A percentile compares a stretch with the other conserved stretches of the same genome.
Evolutionary conservation across 257 asterid species (phyloP).

Genomic region (Thymus mandschuricus): DNA sequence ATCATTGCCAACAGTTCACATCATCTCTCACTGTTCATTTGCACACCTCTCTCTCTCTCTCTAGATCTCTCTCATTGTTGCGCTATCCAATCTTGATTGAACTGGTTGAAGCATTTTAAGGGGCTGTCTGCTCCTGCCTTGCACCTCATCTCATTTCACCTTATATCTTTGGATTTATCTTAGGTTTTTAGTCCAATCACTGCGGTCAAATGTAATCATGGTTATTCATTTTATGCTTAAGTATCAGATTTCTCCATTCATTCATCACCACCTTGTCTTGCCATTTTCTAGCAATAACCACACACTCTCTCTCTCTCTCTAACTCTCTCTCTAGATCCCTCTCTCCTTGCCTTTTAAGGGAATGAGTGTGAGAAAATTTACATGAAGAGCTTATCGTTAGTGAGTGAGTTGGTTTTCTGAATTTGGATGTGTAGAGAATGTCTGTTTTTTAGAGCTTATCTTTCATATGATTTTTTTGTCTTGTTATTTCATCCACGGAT

Average conservation of each 20-base stretch:
- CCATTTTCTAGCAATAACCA: constrained; percentile 10
- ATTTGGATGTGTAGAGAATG: no score
- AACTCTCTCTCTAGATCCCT: background rate
- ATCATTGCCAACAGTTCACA: background rate
- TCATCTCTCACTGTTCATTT: constrained; percentile 18
- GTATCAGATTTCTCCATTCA: background rate
- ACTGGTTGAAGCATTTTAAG: no score
- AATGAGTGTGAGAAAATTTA: background rate
- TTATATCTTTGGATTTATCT: constrained; percentile 27
- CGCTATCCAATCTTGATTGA: constrained; percentile 15
- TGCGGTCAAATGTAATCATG: constrained; percentile 5
- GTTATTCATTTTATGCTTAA: constrained; percentile 14
- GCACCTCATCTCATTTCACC: constrained; percentile 30
- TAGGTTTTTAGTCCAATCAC: constrained; percentile 37
- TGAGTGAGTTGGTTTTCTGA: no score
- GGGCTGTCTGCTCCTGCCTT: constrained; percentile 19
- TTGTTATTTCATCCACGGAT: no score
- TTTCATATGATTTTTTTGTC: no score
- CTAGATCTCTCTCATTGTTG: background rate
- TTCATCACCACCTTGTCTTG: background rate
- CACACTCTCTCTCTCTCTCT: no score
- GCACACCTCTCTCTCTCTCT: background rate
- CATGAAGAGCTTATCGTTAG: no score
- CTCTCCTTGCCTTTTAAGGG: background rate
- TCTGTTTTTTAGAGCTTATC: no score